Conservation (phyloP, 495 filamentous ascomycete genomes). For the Cetradonia linearis region DNA sequence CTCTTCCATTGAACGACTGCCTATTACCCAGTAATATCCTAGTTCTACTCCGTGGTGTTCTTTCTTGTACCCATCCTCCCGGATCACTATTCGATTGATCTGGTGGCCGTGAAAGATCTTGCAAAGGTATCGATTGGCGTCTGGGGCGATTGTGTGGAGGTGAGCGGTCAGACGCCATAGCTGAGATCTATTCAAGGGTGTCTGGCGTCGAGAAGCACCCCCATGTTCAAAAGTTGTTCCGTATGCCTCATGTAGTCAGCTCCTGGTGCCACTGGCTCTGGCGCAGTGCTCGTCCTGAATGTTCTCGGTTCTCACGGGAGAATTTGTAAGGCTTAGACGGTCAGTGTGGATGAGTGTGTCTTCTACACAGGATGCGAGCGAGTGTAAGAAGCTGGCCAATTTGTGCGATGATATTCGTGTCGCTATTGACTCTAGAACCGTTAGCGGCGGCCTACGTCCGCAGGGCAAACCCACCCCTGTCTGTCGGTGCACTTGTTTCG, state of each 20-base stretch:
- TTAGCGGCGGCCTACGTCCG: slow-evolving; percentile 7
- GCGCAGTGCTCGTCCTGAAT: not conserved
- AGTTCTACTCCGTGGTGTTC: slow-evolving; percentile 22
- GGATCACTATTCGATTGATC: slow-evolving; percentile 30
- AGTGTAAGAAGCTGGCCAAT: not conserved
- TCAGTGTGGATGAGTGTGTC: not conserved
- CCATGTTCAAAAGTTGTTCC: slow-evolving; percentile 8
- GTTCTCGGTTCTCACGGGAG: not conserved
- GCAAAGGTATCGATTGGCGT: slow-evolving; percentile 71
- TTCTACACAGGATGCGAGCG: not conserved
- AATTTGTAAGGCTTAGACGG: not conserved
- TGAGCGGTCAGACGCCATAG: slow-evolving; percentile 51
- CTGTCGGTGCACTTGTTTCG: not conserved
- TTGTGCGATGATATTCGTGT: not conserved
- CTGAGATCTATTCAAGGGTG: slow-evolving; percentile 2
- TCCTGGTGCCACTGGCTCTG: not conserved
- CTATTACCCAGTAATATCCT: slow-evolving; percentile 21
- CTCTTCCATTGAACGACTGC: slow-evolving; percentile 24
- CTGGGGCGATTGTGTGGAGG: slow-evolving; percentile 40
- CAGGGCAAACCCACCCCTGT: slow-evolving; percentile 1
- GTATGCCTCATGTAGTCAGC: slow-evolving; percentile 14
- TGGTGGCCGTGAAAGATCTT: slow-evolving; percentile 59
- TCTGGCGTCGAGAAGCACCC: slow-evolving; percentile 5
- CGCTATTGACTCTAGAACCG: not conserved
- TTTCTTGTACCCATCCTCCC: slow-evolving; percentile 8